These are phyloP conservation scores for Viola pubescens DNA, from an alignment of 441 rosid genomes.

Conservation along the genomic window DNA sequence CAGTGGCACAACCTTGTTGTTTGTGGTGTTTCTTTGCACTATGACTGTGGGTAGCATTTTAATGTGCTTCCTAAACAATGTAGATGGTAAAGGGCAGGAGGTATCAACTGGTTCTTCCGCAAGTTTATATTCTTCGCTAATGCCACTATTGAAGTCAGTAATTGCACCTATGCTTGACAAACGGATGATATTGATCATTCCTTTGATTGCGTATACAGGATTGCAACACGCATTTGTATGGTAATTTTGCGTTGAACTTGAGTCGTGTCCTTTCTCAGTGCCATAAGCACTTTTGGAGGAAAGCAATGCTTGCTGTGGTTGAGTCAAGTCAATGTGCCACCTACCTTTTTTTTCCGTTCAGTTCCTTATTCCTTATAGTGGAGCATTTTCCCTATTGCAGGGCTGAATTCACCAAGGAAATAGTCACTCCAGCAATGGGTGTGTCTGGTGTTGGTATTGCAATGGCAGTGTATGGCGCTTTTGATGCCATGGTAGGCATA, in stretches of 20 bases:
- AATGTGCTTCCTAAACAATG: slow-evolving; percentile 68
- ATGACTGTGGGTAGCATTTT: slow-evolving; percentile 70
- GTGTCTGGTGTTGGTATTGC: slow-evolving; percentile 85
- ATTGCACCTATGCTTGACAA: slow-evolving; percentile 57
- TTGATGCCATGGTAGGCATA: slow-evolving; percentile 62
- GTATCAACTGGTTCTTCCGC: slow-evolving; percentile 38
- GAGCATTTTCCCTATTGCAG: slow-evolving; percentile 25
- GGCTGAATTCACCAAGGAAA: slow-evolving; percentile 84
- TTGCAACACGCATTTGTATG: slow-evolving; percentile 92
- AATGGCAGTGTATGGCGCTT: slow-evolving; percentile 89
- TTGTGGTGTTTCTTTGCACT: slow-evolving; percentile 58
- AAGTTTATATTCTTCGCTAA: slow-evolving; percentile 40
- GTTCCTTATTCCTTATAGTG: not conserved
- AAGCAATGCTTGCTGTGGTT: not conserved
- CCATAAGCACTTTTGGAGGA: slow-evolving; percentile 7
- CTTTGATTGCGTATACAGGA: slow-evolving; percentile 84
- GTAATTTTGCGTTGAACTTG: slow-evolving; percentile 28
- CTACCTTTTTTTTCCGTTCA: slow-evolving; percentile 2
- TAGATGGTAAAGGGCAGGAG: slow-evolving; percentile 41
- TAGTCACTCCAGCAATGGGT: slow-evolving; percentile 74
- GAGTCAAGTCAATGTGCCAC: not conserved
- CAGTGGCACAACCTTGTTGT: slow-evolving; percentile 62
- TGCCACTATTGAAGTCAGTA: slow-evolving; percentile 46
- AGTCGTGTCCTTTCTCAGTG: not conserved
- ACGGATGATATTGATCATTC: slow-evolving; percentile 72